Evolutionary conservation across 139 green algal species (phyloP).

Genomic region (Diplosphaera chodatii): DNA sequence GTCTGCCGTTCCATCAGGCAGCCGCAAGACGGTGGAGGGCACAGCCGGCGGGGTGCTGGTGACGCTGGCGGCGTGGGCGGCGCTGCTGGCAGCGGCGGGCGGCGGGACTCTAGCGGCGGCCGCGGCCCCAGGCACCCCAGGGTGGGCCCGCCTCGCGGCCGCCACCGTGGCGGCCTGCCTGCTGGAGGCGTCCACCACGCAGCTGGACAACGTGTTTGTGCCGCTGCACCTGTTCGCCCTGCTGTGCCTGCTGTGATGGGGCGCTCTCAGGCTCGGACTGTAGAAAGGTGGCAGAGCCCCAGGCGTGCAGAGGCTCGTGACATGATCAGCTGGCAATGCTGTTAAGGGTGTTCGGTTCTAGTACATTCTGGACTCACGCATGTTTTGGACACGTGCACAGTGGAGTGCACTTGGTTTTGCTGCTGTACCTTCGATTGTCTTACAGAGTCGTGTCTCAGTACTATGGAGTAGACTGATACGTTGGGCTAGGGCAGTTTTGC

Average conservation of each 20-base stretch:
- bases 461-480: no score
- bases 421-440: no score
- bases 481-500: no score
- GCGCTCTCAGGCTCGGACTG: not conserved
- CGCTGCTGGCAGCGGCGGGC: constrained; percentile 11
- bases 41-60: constrained; percentile 33
- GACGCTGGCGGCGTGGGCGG: constrained; percentile 44
- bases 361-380: no score
- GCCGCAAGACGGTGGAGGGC: constrained; percentile 71
- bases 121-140: not conserved
- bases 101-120: not conserved
- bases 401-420: no score
- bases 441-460: no score
- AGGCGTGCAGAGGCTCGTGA: no score
- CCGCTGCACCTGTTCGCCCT: constrained; percentile 50
- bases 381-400: no score
- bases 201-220: constrained; percentile 80
- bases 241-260: constrained; percentile 13
- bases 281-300: no score
- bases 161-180: constrained; percentile 45
- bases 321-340: no score
- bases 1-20: constrained; percentile 23
- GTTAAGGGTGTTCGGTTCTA: no score
- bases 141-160: constrained; percentile 22
- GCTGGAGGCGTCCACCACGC: constrained; percentile 64